These are phyloP conservation scores for Aspergillus jensenii DNA, from an alignment of 2,329 filamentous ascomycete genomes.

Conservation along the genomic window DNA sequence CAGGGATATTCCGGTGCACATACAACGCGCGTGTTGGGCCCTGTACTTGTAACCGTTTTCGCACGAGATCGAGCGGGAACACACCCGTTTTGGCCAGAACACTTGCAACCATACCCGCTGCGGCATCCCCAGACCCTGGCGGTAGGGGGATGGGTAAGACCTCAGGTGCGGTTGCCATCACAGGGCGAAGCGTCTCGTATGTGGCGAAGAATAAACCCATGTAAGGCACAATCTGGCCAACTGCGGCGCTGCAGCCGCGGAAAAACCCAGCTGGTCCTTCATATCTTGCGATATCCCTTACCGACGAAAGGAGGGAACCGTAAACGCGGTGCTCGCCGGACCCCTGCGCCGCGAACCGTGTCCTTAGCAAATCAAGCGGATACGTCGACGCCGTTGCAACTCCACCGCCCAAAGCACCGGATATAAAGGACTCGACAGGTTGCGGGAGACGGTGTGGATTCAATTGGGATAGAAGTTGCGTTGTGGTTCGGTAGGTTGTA, in stretches of 20 bases:
- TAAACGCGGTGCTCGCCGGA: constrained; percentile 68
- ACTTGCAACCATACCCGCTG: constrained; percentile 76
- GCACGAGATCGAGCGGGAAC: constrained; percentile 88
- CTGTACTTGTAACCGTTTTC: constrained; percentile 93
- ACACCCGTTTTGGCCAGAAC: constrained; percentile 83
- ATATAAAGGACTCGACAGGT: constrained; percentile 74
- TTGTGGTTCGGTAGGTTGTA: constrained; percentile 76
- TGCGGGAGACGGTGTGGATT: constrained; percentile 57
- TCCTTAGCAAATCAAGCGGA: constrained; percentile 87
- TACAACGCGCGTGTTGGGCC: constrained; percentile 79
- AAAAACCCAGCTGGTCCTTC: constrained; percentile 85
- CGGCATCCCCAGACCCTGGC: constrained; percentile 77
- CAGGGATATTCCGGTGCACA: constrained; percentile 82
- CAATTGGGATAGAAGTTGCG: constrained; percentile 62
- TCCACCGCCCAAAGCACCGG: constrained; percentile 80
- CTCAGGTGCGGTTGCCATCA: constrained; percentile 45
- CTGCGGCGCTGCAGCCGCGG: constrained; percentile 75
- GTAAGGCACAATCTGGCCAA: constrained; percentile 88
- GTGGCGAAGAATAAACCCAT: constrained; percentile 95
- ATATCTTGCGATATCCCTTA: constrained; percentile 69
- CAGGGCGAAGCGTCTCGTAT: constrained; percentile 74
- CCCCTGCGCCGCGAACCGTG: constrained; percentile 94
- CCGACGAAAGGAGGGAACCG: constrained; percentile 63
- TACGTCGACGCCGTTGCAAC: constrained; percentile 82
- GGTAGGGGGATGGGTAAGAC: constrained; percentile 45